These are phyloP conservation scores for Ramaria sp. DNA, from an alignment of 768 basidiomycete species.

Conservation along the genomic window DNA sequence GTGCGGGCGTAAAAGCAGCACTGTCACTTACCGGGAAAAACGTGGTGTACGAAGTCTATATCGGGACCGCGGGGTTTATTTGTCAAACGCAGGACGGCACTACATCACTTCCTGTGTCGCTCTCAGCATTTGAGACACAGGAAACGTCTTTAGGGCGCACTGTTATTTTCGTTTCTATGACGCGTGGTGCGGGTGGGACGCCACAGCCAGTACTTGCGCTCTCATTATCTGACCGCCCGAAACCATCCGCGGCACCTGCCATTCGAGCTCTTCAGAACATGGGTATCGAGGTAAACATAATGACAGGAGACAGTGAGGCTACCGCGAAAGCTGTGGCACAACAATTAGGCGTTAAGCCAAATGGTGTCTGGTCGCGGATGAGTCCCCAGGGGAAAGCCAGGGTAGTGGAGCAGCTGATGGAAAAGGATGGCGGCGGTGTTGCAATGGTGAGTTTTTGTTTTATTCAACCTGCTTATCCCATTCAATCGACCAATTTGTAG, in stretches of 20 bases:
- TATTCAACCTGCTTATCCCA: too few species aligned
- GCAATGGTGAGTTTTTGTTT: constrained; percentile 87
- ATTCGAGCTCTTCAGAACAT: constrained; percentile 71
- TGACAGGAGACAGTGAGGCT: constrained; percentile 84
- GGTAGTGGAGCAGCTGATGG: constrained; percentile 70
- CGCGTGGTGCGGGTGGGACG: constrained; percentile 14
- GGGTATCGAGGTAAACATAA: constrained; percentile 88
- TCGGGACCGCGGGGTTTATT: constrained; percentile 72
- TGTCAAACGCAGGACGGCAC: constrained; percentile 34
- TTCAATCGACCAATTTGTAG: too few species aligned
- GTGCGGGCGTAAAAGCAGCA: constrained; percentile 73
- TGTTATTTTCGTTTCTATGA: constrained; percentile 75
- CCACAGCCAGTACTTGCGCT: constrained; percentile 65
- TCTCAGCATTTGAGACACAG: constrained; percentile 53
- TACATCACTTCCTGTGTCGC: constrained; percentile 38
- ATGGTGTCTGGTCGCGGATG: constrained; percentile 84
- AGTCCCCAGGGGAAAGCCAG: constrained; percentile 93
- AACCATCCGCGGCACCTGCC: constrained; percentile 74
- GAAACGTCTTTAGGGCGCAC: constrained; percentile 72
- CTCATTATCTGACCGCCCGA: constrained; percentile 80
- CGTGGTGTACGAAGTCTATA: constrained; percentile 38
- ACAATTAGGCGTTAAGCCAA: constrained; percentile 76
- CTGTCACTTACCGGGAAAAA: constrained; percentile 36
- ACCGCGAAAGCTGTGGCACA: constrained; percentile 86
- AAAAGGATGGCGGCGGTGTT: constrained; percentile 58